These are phyloP conservation scores for Selaginella tamariscina DNA, from an alignment of 75 land plant species.

Conservation along the genomic window DNA sequence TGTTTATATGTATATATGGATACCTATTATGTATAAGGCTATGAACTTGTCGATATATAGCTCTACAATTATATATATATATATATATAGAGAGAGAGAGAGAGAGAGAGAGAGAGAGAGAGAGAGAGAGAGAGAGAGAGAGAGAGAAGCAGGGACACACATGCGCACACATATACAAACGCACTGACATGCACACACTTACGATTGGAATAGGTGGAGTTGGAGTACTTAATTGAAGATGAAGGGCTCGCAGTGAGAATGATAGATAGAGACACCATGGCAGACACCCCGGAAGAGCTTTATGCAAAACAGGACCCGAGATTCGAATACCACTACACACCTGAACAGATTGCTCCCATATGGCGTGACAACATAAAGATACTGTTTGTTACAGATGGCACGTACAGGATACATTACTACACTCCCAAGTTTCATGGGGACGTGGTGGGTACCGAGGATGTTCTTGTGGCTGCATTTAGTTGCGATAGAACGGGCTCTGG, in stretches of 20 bases:
- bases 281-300: conserved; percentile 19
- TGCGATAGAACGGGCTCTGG: conserved; percentile 98
- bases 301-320: conserved; percentile 10
- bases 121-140: no score
- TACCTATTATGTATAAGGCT: no score
- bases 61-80: no score
- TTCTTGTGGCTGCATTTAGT: conserved; percentile 56
- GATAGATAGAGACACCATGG: conserved; percentile 10
- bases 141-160: no score
- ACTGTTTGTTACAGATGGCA: conserved; percentile 84
- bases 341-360: conserved; percentile 63
- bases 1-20: no score
- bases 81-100: no score
- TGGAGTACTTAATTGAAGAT: conserved; percentile 72
- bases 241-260: conserved; percentile 17
- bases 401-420: conserved; percentile 75
- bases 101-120: no score
- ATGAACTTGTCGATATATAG: no score
- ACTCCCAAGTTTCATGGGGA: conserved; percentile 72
- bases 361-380: conserved; percentile 82
- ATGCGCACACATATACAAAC: no score
- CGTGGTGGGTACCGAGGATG: conserved; percentile 91
- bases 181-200: no score
- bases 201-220: no score
- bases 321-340: conserved; percentile 65